Conservation (phyloP, 164 flowering plant genomes). For the Macadamia integrifolia region DNA sequence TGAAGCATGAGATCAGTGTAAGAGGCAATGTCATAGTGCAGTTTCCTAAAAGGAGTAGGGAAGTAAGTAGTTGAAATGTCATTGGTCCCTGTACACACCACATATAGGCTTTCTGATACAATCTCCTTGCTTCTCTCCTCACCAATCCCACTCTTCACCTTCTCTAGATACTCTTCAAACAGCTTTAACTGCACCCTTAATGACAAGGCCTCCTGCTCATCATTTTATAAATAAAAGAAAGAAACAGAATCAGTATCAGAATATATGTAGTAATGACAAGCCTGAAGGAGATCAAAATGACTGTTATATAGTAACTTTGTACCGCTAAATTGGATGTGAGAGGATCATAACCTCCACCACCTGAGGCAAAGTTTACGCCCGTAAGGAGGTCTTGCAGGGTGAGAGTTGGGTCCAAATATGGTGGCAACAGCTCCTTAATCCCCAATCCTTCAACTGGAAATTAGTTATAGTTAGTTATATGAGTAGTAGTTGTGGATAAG, state of each 20-base stretch:
- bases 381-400: not conserved
- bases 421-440: not conserved
- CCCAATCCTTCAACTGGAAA: not conserved
- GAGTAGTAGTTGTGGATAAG: no score
- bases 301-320: not conserved
- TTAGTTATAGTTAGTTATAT: no score
- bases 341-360: not conserved
- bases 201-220: not conserved
- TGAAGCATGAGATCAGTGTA: not conserved
- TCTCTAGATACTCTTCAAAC: not conserved
- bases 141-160: not conserved
- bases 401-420: not conserved
- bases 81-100: not conserved
- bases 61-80: not conserved
- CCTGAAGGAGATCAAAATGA: not conserved
- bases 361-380: not conserved
- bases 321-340: not conserved
- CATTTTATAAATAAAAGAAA: not conserved
- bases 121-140: not conserved
- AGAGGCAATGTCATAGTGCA: not conserved
- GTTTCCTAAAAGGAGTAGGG: not conserved
- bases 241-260: not conserved
- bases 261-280: not conserved
- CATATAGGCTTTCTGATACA: not conserved
- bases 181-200: not conserved